Base-by-base conservation (phyloP, 2,329 filamentous ascomycete genomes). In the Alternaria angustiovoidea region DNA sequence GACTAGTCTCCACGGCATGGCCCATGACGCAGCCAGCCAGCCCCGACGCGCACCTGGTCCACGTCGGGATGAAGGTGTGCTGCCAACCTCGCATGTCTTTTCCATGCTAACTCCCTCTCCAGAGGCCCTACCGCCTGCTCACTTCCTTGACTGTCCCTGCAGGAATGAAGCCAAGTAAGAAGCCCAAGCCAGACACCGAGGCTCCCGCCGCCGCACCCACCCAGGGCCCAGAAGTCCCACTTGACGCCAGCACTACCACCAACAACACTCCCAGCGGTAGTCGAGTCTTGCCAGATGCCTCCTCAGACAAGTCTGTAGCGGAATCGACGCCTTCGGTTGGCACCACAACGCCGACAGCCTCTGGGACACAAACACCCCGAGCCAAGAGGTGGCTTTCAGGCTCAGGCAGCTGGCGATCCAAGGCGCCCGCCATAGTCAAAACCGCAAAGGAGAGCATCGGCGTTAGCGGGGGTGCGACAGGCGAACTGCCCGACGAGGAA, bases 401-500 rank as follows among this genome's bases (percentile, higher is more conserved):
- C 39, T 63, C 66, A 7, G 78, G 80, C 34, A 82, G 80, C 51
- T 82, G 81, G 81, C 75, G 78, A 7, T 75, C 77, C 26, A 84
- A 84, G 70, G 80, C 82, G 11, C 78, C 79, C 11, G 78, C 82
- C 1, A 77, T 82, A 8, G 81, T 82, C n/a, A 77, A 81, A 66
- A 80, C 81, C 7, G 80, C 80, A 8, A 76, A 75, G 26, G 81
- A 84, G 66, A 83, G 78, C 63, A 80, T 83, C 28, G 81, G 81
- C 5, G 77, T 79, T 24, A 77, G 76, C 46, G 78, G 79, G 47
- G 80, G 81, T 22, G 75, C 80, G 1, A 81, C 80, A 4, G 78
- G 78, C 16, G 80, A 82, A 54, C 68, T 79, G 12, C 73, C 74
- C 8, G 59, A 48, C 7, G 72, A 78, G 38, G 75, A 71, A 18